Percentiles rank a stretch among this genome's conserved stretches.
These are phyloP conservation scores for Colletotrichum navitas DNA, from an alignment of 2,329 filamentous ascomycete species.

Conservation along the genomic window DNA sequence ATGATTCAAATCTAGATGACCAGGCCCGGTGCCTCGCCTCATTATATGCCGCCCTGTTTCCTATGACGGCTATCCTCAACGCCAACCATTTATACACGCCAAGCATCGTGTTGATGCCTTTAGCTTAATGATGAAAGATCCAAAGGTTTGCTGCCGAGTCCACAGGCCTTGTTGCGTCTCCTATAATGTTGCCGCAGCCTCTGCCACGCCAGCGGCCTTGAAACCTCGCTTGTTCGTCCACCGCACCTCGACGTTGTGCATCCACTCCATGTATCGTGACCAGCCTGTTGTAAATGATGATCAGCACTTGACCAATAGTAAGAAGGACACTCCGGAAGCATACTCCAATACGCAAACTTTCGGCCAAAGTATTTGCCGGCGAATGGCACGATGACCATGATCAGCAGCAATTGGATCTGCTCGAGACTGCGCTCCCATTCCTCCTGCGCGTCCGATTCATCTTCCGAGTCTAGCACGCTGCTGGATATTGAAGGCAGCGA, in stretches of 20 bases:
- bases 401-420: constrained; percentile 91
- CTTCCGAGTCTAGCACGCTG: constrained; percentile 63
- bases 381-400: constrained; percentile 95
- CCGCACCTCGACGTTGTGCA: constrained; percentile 81
- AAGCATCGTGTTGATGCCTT: neutral
- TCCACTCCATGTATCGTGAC: constrained; percentile 95
- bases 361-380: constrained; percentile 94
- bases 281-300: constrained; percentile 72
- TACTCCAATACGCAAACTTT: constrained; percentile 97
- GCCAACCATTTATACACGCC: constrained; percentile 33
- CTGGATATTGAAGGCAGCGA: constrained; percentile 73
- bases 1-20: constrained; percentile 20
- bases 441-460: constrained; percentile 86
- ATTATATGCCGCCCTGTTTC: constrained; percentile 18
- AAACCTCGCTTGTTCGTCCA: constrained; percentile 74
- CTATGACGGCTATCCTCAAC: constrained; percentile 30
- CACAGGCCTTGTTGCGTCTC: no score
- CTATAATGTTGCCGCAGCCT: constrained; percentile 69
- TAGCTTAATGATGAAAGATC: neutral
- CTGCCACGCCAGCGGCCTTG: constrained; percentile 72
- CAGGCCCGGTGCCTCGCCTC: constrained; percentile 17
- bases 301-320: constrained; percentile 1
- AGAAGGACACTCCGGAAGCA: constrained; percentile 49
- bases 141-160: constrained; percentile 1
- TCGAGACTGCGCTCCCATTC: constrained; percentile 97